Conservation (phyloP, 1,139 yeast genomes). For the Entelexis paramagnoliae region DNA sequence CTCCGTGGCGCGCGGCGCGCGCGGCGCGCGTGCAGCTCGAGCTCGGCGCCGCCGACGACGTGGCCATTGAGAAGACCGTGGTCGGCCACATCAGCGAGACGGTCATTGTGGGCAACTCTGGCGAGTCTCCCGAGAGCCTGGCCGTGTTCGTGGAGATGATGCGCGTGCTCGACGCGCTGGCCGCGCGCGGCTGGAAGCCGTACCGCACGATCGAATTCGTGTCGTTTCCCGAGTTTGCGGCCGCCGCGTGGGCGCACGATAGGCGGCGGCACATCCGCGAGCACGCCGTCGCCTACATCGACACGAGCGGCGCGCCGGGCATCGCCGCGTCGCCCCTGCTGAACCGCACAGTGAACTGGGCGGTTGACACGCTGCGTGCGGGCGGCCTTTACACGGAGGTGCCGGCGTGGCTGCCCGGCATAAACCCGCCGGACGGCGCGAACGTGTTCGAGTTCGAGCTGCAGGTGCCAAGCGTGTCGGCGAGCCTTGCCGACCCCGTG, state of each 20-base stretch:
- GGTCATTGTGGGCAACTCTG: conserved; percentile 52
- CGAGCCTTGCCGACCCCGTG: conserved; percentile 45
- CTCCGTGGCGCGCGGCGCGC: not conserved
- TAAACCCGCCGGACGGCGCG: conserved; percentile 7
- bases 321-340: conserved; percentile 43
- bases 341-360: conserved; percentile 50
- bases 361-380: conserved; percentile 32
- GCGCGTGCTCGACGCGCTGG: conserved; percentile 42
- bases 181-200: conserved; percentile 49
- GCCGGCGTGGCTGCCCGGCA: not conserved
- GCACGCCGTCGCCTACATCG: conserved; percentile 38
- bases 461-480: conserved; percentile 52
- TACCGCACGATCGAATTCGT: conserved; percentile 45
- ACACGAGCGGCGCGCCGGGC: conserved; percentile 45
- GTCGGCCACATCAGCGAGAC: conserved; percentile 34
- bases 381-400: conserved; percentile 3
- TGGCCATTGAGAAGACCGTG: conserved; percentile 3
- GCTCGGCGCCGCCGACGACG: not conserved
- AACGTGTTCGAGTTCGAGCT: conserved; percentile 44
- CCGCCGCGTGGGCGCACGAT: conserved; percentile 37
- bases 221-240: conserved; percentile 43
- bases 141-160: conserved; percentile 49
- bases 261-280: not conserved
- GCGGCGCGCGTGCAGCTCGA: not conserved
- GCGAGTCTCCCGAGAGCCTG: conserved; percentile 58